These are phyloP conservation scores for Spongiforma sp. DNA, from an alignment of 1,284 basidiomycete species.

Conservation along the genomic window DNA sequence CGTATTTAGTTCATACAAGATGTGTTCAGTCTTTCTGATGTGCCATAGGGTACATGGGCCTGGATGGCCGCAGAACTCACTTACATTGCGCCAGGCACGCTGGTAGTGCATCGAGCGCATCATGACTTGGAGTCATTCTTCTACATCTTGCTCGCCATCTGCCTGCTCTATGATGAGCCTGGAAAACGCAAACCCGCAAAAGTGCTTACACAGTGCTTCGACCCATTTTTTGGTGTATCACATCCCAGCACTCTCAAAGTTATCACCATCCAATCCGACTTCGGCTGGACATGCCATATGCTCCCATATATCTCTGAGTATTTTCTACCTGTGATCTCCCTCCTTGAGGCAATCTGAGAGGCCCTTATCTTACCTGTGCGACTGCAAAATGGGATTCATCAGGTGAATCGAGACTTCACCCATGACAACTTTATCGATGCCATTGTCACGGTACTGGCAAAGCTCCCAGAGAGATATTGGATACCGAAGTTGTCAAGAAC, in stretches of 20 bases:
- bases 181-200: background rate
- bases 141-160: background rate
- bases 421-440: background rate
- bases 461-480: background rate
- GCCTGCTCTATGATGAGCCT: background rate
- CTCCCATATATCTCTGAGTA: background rate
- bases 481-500: background rate
- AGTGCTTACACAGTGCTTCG: background rate
- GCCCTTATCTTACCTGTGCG: background rate
- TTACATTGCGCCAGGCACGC: background rate
- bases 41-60: background rate
- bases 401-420: background rate
- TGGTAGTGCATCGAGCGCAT: background rate
- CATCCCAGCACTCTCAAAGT: background rate
- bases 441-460: background rate
- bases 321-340: background rate
- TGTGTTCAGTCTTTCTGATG: background rate
- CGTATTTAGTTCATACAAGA: background rate
- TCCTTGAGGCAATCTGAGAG: background rate
- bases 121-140: background rate
- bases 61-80: background rate
- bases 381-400: background rate
- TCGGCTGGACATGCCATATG: background rate
- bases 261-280: background rate
- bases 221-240: background rate